Base-by-base conservation (phyloP, 768 basidiomycete species). In the Lentinula sp. region DNA sequence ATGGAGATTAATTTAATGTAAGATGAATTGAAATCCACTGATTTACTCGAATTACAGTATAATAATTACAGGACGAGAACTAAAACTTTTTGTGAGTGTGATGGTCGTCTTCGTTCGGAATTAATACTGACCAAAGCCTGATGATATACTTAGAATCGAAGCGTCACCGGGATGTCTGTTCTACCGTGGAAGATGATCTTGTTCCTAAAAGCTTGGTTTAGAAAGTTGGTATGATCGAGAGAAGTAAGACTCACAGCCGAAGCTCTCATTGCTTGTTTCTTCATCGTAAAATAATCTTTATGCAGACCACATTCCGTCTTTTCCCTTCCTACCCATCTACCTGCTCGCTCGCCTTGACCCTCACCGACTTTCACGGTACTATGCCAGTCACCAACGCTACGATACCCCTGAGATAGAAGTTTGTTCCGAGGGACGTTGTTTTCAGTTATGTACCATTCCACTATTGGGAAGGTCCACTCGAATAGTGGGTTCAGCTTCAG, bases 231-330 rank as follows among this genome's bases (percentile, higher is more conserved):
- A 35, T 16, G 35, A 20, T 18, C 9, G 18, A 13, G 37, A 2
- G 35, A 35, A 54, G 4, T 6, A 49, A 43, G 9, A n/a, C 36
- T 39, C 28, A 39, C n/a, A 6, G 46, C 46, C 41, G 48, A 35
- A 48, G 51, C 69, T 57, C 58, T 35, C 68, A 81, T 79, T 2
- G 80, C 83, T 56, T 82, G 80, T 3, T 74, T 74, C 66, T 86
- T 88, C 84, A 92, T 83, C 66, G 81, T 77, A 69, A 89, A 95
- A 71, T 91, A 96, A 68, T 98, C 93, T 72, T 88, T 84, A 73
- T 99, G 96, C 63, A 99, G 71, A 2, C 97, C 97, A 72, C 97
- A 98, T 73, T 98, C 96, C 2, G 93, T 93, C 81, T 98, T 99
- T 62, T 81, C 79, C 70, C 82, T 88, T 6, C 91, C 93, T 2